A percentile compares a stretch with the other conserved stretches of the same genome.
phyloP scores from a whole-genome alignment of 179 eudicot species.

The Vitellaria paradoxa region DNA sequence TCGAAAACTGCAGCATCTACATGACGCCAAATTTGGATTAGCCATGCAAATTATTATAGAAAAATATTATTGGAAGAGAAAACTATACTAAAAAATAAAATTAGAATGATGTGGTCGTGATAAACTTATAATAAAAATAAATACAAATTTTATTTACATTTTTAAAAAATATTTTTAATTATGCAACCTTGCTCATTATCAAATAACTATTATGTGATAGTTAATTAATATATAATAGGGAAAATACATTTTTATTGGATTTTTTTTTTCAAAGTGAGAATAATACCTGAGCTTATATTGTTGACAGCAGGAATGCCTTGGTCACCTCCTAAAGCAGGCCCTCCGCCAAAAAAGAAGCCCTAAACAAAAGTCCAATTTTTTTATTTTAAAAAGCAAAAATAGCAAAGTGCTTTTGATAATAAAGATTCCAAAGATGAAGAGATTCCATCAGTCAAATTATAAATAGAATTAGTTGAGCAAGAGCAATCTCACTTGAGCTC shows the following conservation, averaged over 20 bases:
- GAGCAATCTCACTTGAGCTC: slow-evolving; percentile 61
- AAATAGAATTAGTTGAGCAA: not conserved
- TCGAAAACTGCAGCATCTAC: slow-evolving; percentile 79
- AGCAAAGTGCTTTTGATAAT: not conserved
- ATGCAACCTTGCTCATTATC: too few relatives aligned
- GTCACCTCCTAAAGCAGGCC: slow-evolving; percentile 49
- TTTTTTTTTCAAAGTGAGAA: too few relatives aligned
- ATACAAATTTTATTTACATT: too few relatives aligned
- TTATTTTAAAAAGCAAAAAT: too few relatives aligned
- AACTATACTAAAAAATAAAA: too few relatives aligned
- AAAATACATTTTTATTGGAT: too few relatives aligned
- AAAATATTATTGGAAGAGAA: too few relatives aligned
- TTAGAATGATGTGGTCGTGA: too few relatives aligned
- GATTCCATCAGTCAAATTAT: slow-evolving; percentile 5
- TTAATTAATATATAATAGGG: too few relatives aligned
- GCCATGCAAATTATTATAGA: not conserved
- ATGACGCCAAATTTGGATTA: not conserved
- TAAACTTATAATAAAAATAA: too few relatives aligned
- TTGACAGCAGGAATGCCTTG: slow-evolving; percentile 57
- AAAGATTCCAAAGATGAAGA: not conserved
- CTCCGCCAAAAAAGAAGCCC: slow-evolving; percentile 77
- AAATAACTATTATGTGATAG: too few relatives aligned
- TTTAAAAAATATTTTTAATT: too few relatives aligned
- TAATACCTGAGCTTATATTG: slow-evolving; percentile 73
- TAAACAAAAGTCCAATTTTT: slow-evolving; percentile 13